These are phyloP conservation scores for Leccinum variicolor DNA, from an alignment of 768 basidiomycete genomes.

Conservation along the genomic window DNA sequence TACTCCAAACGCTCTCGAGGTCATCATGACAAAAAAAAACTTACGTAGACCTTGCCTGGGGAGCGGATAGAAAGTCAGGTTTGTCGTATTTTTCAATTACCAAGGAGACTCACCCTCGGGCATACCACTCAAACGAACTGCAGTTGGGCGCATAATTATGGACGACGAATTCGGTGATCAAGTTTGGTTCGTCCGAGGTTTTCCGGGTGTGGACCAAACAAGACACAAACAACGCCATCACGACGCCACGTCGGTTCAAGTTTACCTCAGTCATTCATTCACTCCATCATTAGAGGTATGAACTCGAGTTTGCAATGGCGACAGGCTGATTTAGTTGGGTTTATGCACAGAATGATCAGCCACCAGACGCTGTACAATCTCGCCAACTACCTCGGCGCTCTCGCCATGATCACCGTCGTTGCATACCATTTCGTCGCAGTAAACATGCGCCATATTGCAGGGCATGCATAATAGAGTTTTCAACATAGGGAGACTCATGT, in stretches of 20 bases:
- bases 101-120: conserved; percentile 63
- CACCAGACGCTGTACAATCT: conserved; percentile 78
- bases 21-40: conserved; percentile 32
- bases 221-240: conserved; percentile 25
- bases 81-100: background rate
- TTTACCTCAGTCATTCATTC: background rate
- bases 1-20: background rate
- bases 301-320: background rate
- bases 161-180: conserved; percentile 7
- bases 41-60: conserved; percentile 79
- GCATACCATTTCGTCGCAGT: conserved; percentile 90
- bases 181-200: conserved; percentile 20
- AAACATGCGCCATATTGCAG: conserved; percentile 55
- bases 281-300: conserved; percentile 14
- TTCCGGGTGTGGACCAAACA: conserved; percentile 33
- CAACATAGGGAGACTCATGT: background rate
- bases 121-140: conserved; percentile 67
- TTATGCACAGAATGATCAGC: conserved; percentile 72
- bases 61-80: conserved; percentile 4
- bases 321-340: no score
- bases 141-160: conserved; percentile 46
- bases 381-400: conserved; percentile 77
- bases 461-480: conserved; percentile 9
- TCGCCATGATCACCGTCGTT: conserved; percentile 86
- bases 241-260: background rate